These are phyloP conservation scores for Boeremia exigua DNA, from an alignment of 2,329 filamentous ascomycete species.

Conservation along the genomic window DNA sequence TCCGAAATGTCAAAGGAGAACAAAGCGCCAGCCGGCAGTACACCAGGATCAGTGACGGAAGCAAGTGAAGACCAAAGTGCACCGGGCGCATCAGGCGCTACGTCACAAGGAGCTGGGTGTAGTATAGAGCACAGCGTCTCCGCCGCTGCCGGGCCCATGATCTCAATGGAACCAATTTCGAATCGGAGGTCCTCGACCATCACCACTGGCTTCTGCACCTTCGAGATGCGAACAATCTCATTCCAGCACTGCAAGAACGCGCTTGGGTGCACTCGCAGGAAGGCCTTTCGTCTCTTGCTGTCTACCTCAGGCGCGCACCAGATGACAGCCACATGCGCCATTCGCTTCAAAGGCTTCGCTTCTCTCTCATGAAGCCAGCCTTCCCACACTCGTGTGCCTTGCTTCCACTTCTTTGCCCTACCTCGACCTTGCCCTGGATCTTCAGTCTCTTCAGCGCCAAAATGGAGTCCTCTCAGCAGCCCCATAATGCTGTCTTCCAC, in stretches of 20 bases:
- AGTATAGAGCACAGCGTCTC: slow-evolving; percentile 77
- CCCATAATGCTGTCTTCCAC: slow-evolving; percentile 66
- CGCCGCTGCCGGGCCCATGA: slow-evolving; percentile 76
- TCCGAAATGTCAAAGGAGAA: slow-evolving; percentile 78
- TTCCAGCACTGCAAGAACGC: slow-evolving; percentile 75
- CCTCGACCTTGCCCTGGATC: slow-evolving; percentile 62
- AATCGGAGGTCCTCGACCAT: slow-evolving; percentile 73
- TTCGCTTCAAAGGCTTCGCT: slow-evolving; percentile 57
- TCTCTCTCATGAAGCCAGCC: slow-evolving; percentile 65
- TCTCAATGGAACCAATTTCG: slow-evolving; percentile 74
- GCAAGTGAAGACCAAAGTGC: slow-evolving; percentile 39
- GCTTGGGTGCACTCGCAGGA: slow-evolving; percentile 82
- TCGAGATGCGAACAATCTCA: slow-evolving; percentile 63
- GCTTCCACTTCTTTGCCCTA: slow-evolving; percentile 72
- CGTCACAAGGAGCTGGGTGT: slow-evolving; percentile 50
- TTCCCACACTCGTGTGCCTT: slow-evolving; percentile 63
- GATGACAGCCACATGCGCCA: slow-evolving; percentile 75
- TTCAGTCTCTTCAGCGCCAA: slow-evolving; percentile 61
- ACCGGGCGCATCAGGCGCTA: slow-evolving; percentile 41
- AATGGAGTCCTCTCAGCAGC: slow-evolving; percentile 66
- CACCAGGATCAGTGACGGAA: slow-evolving; percentile 57
- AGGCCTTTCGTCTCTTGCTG: slow-evolving; percentile 58
- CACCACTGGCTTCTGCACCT: slow-evolving; percentile 66
- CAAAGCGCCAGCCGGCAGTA: slow-evolving; percentile 72
- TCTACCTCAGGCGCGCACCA: slow-evolving; percentile 63